Evolutionary conservation across 805 yeast species (phyloP), one percentile per base, ranked within the genome.

Genomic region (Vanderwaltozyma verrucispora): DNA sequence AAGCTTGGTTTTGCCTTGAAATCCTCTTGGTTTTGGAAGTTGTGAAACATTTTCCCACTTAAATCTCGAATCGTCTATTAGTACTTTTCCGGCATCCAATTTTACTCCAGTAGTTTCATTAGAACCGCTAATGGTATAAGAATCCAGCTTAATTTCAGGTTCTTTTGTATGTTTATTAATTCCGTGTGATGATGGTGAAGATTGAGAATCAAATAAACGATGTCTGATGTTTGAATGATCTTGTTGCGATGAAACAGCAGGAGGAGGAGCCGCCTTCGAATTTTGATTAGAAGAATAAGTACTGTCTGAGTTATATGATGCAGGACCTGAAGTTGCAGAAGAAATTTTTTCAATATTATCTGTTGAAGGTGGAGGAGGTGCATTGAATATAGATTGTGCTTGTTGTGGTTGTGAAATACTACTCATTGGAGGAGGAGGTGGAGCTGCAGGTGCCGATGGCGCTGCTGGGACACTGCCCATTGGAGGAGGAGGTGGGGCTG

Each of bases 21-120:
- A 86, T 35, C 72, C 70, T 47, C 97, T 69, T n/a, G 98, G 97
- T 48, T 75, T 76, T 0, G 98, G 97, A 32, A 92, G 65, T 18
- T 85, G 80, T 30, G 63, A 60, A 14, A 72, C 69, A 54, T 83
- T 83, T 3, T 65, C 54, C 67, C 85, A 88, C 46, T 69, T 72
- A 65, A 79, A 87, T 48, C 88, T 65, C 21, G 58, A 57, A 53
- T 83, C 92, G 47, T 84, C 85, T 35, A 86, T 82, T 4, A 59
- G 64, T 3, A 75, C 45, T 35, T 51, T 58, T 17, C 53, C 56
- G 9, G 38, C 37, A 46, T 44, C 42, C 6, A 47, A 38, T 35
- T 49, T 41, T 24, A 46, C 51, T 36, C 60, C 56, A 3, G 40
- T 33, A 18, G 36, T 28, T 14, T 53, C 50, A 10, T 48, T 43